phyloP scores from a whole-genome alignment of 768 basidiomycete genomes.

The Gelatoporia subvermispora region DNA sequence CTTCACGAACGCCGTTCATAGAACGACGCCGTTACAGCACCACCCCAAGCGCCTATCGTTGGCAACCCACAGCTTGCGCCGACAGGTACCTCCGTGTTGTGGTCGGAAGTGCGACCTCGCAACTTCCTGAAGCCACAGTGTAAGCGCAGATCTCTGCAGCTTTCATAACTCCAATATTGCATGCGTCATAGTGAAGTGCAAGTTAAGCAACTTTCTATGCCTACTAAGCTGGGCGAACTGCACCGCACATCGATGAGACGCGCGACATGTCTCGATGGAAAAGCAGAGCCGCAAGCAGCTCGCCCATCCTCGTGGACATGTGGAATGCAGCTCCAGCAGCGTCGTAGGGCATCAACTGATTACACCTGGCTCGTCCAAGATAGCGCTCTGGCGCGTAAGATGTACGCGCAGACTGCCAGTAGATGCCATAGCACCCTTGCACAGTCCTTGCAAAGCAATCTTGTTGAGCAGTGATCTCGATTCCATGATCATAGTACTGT shows the following conservation, averaged over 20 bases:
- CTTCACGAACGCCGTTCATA: no score
- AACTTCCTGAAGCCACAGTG: no score
- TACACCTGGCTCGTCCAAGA: not conserved
- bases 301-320: not conserved
- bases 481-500: not conserved
- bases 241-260: not conserved
- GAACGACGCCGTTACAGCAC: no score
- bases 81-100: no score
- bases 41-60: no score
- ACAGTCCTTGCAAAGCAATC: not conserved
- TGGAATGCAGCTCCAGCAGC: not conserved
- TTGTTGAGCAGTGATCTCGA: not conserved
- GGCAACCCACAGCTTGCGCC: no score
- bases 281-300: not conserved
- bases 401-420: constrained; percentile 9
- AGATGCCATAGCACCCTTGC: constrained; percentile 12
- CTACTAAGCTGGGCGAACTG: not conserved
- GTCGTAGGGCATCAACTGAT: no score
- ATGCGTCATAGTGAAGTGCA: no score
- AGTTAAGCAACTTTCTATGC: no score
- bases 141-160: no score
- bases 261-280: constrained; percentile 1
- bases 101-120: no score
- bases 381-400: not conserved
- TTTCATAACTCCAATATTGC: no score